phyloP scores from a whole-genome alignment of 2,329 filamentous ascomycete species.

The Penicillium brevicompactum region DNA sequence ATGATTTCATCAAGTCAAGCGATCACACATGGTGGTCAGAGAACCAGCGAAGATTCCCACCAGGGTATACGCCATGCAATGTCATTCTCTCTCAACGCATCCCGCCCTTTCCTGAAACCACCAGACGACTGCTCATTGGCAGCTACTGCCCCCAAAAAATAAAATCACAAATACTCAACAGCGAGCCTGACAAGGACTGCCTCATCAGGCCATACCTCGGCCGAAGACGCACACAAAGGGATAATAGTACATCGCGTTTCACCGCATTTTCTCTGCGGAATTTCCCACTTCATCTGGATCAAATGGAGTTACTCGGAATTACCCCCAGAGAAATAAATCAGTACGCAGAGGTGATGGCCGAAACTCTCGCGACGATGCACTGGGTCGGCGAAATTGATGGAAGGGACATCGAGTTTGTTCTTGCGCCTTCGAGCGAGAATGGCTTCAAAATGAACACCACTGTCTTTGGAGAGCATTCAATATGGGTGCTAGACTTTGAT shows the following conservation, averaged over 20 bases:
- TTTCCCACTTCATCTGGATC: slow-evolving; percentile 52
- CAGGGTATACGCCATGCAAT: not conserved
- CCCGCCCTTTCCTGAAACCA: slow-evolving; percentile 25
- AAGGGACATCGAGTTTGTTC: slow-evolving; percentile 60
- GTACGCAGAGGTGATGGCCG: slow-evolving; percentile 52
- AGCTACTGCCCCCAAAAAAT: slow-evolving; percentile 36
- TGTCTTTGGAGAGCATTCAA: slow-evolving; percentile 34
- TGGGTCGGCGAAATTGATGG: slow-evolving; percentile 54
- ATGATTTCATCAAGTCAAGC: not conserved
- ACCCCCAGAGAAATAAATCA: slow-evolving; percentile 14
- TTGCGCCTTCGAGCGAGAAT: slow-evolving; percentile 30
- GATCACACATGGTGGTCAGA: not conserved
- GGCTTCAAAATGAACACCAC: slow-evolving; percentile 4
- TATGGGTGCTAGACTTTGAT: slow-evolving; percentile 56
- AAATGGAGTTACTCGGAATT: slow-evolving; percentile 50
- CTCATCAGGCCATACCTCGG: slow-evolving; percentile 55
- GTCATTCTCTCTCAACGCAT: not conserved
- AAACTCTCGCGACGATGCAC: slow-evolving; percentile 54
- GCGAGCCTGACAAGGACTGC: slow-evolving; percentile 48
- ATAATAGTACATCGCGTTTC: slow-evolving; percentile 19
- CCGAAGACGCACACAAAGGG: slow-evolving; percentile 25
- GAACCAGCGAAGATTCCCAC: not conserved
- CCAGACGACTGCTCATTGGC: slow-evolving; percentile 33
- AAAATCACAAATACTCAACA: slow-evolving; percentile 26
- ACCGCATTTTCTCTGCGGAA: slow-evolving; percentile 49